phyloP scores from a whole-genome alignment of 2,329 filamentous ascomycete species.

The Grosmannia penicillata region DNA sequence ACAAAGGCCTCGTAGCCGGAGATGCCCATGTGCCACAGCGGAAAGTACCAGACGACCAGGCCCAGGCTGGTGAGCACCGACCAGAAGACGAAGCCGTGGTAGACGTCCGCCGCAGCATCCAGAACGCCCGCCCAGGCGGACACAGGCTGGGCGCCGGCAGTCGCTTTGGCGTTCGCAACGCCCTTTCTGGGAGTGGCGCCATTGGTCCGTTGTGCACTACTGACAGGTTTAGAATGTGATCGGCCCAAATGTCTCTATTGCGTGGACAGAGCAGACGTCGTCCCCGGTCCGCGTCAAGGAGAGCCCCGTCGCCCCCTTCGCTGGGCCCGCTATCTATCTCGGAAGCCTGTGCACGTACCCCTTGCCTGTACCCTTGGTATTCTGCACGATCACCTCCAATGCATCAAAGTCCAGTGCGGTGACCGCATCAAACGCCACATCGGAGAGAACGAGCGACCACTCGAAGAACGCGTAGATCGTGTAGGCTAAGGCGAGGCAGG shows the following conservation, averaged over 20 bases:
- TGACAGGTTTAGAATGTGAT: slow-evolving; percentile 23
- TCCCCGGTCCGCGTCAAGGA: no score
- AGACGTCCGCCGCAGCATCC: slow-evolving; percentile 76
- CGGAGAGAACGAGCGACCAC: slow-evolving; percentile 87
- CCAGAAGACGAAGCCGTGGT: slow-evolving; percentile 95
- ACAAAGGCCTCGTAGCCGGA: slow-evolving; percentile 89
- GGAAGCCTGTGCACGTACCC: slow-evolving; percentile 98
- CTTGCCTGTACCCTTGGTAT: slow-evolving; percentile 82
- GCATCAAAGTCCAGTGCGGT: slow-evolving; percentile 82
- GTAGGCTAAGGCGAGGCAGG: slow-evolving; percentile 54
- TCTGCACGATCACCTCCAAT: slow-evolving; percentile 77
- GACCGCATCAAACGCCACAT: slow-evolving; percentile 91
- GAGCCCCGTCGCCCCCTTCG: background rate
- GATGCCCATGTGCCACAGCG: slow-evolving; percentile 97
- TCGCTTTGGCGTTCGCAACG: slow-evolving; percentile 61
- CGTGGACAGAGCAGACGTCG: background rate
- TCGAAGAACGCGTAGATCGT: slow-evolving; percentile 97
- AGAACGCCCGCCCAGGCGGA: slow-evolving; percentile 64
- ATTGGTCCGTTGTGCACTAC: slow-evolving; percentile 32
- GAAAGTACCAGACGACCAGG: slow-evolving; percentile 91
- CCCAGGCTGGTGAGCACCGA: slow-evolving; percentile 82
- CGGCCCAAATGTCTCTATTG: slow-evolving; percentile 3
- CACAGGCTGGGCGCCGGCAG: slow-evolving; percentile 51
- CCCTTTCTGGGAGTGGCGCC: slow-evolving; percentile 35
- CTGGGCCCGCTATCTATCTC: slow-evolving; percentile 41